phyloP scores from a whole-genome alignment of 306 rosid species.

The Lathyrus oleraceus region DNA sequence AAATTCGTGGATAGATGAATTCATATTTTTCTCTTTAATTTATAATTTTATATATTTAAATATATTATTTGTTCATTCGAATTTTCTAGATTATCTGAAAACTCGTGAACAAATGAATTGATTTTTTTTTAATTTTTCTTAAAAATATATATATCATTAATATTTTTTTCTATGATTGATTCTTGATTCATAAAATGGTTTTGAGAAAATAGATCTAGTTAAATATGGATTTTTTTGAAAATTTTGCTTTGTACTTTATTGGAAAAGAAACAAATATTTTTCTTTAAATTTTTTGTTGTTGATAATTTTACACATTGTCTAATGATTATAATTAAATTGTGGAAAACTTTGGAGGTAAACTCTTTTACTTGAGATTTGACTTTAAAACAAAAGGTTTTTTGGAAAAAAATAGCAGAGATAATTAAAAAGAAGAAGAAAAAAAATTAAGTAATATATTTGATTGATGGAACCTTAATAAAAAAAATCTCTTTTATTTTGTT shows the following conservation, averaged over 20 bases:
- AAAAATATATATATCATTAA: background rate
- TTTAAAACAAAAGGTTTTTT: constrained; percentile 43
- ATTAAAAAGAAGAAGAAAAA: constrained; percentile 21
- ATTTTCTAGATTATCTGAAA: background rate
- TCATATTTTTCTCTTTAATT: background rate
- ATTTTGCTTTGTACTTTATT: background rate
- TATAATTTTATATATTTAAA: background rate
- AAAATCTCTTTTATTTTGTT: constrained; percentile 29
- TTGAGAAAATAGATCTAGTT: constrained; percentile 26
- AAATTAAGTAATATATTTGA: constrained; percentile 36
- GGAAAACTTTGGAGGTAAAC: constrained; percentile 4
- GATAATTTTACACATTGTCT: background rate
- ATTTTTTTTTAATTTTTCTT: background rate
- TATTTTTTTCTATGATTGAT: background rate
- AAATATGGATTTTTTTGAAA: background rate
- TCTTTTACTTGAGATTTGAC: constrained; percentile 60
- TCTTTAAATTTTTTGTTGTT: background rate
- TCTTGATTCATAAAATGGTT: constrained; percentile 26
- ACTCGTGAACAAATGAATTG: background rate
- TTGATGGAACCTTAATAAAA: constrained; percentile 57
- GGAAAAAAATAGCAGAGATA: constrained; percentile 34
- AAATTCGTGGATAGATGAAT: no score
- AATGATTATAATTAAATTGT: constrained; percentile 24
- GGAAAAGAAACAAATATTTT: background rate
- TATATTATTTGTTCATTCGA: background rate